Conservation (phyloP, 768 basidiomycete genomes). For the Sporobolomyces phaffii region DNA sequence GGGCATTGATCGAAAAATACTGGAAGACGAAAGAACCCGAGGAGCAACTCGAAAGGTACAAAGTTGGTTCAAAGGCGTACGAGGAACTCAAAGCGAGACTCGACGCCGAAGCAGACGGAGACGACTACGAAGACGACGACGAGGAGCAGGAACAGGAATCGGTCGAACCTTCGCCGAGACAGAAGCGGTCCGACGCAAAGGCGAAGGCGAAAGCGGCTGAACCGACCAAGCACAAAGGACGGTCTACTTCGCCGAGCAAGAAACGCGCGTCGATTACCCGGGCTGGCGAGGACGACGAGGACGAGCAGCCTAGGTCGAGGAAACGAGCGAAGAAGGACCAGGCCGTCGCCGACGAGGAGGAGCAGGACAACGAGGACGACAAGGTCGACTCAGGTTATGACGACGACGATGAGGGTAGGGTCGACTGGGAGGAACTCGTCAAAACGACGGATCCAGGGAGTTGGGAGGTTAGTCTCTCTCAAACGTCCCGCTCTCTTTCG, state of each 20-base stretch:
- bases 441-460: neutral
- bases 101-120: neutral
- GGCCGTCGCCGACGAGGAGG: neutral
- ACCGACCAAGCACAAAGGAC: neutral
- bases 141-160: neutral
- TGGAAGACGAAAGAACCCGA: neutral
- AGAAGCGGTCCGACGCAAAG: neutral
- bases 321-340: neutral
- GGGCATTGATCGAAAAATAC: neutral
- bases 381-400: no score
- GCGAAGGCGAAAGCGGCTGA: neutral
- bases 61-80: constrained; percentile 4
- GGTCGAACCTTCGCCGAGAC: neutral
- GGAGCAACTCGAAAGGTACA: constrained; percentile 11
- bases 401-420: neutral
- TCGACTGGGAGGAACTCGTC: neutral
- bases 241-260: neutral
- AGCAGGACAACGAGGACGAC: neutral
- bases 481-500: no score
- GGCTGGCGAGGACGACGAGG: neutral
- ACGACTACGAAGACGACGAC: neutral
- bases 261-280: neutral
- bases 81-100: neutral
- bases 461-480: constrained; percentile 7
- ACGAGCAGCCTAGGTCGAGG: neutral